Percentiles rank a stretch among this genome's conserved stretches.
These are phyloP conservation scores for Scenedesmus sp. DNA, from an alignment of 163 green algal genomes.

Conservation along the genomic window DNA sequence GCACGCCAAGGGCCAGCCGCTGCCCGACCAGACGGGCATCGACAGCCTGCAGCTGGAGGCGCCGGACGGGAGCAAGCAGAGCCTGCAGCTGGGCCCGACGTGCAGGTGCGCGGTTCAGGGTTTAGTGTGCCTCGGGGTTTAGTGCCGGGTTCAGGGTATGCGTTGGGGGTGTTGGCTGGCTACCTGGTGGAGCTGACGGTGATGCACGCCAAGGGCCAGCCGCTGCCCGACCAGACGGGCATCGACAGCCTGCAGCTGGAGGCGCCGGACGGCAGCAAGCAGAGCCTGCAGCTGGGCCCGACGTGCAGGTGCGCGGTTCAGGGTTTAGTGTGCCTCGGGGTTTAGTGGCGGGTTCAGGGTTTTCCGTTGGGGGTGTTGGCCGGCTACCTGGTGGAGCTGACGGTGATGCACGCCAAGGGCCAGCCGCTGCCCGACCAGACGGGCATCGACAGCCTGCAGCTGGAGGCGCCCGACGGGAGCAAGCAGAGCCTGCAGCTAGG, in stretches of 20 bases:
- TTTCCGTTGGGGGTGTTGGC: no score
- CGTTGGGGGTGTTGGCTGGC: no score
- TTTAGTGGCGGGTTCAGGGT: no score
- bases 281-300: slow-evolving; percentile 20
- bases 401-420: slow-evolving; percentile 32
- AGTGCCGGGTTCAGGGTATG: no score
- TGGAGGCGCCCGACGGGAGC: slow-evolving; percentile 13
- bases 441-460: neutral
- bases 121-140: no score
- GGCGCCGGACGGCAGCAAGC: slow-evolving; percentile 2
- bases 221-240: slow-evolving; percentile 2
- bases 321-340: no score
- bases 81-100: slow-evolving; percentile 19
- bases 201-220: slow-evolving; percentile 37
- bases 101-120: slow-evolving; percentile 12
- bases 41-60: slow-evolving; percentile 19
- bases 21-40: slow-evolving; percentile 9
- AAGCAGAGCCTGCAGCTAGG: slow-evolving; percentile 26
- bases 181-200: slow-evolving; percentile 31
- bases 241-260: slow-evolving; percentile 21
- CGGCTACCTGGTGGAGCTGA: slow-evolving; percentile 26
- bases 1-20: slow-evolving; percentile 31
- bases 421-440: slow-evolving; percentile 23
- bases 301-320: slow-evolving; percentile 14
- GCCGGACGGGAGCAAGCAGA: slow-evolving; percentile 2